These are phyloP conservation scores for Pleurotus salmoneostramineus DNA, from an alignment of 768 basidiomycete genomes.

Conservation along the genomic window DNA sequence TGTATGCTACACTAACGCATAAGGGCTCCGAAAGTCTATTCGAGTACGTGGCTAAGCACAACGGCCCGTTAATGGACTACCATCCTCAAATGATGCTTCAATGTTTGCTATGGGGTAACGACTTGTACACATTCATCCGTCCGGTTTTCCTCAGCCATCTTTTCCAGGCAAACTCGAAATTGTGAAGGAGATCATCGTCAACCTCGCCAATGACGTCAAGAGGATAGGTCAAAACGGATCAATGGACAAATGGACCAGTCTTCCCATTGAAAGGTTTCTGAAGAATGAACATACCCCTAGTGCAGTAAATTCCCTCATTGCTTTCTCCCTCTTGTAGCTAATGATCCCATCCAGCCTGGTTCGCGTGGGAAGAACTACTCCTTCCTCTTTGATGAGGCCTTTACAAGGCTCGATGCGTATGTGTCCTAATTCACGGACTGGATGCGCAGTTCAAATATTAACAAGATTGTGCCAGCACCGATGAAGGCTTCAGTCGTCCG, in stretches of 20 bases:
- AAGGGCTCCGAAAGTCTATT: constrained; percentile 52
- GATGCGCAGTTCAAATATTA: constrained; percentile 1
- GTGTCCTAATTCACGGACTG: neutral
- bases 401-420: constrained; percentile 37
- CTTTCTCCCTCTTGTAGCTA: neutral
- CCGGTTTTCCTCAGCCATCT: neutral
- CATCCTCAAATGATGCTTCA: constrained; percentile 93
- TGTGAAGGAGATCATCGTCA: constrained; percentile 77
- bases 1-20: constrained; percentile 47
- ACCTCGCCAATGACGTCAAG: constrained; percentile 47
- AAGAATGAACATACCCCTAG: constrained; percentile 24
- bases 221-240: constrained; percentile 16
- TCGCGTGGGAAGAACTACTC: constrained; percentile 39
- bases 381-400: constrained; percentile 47
- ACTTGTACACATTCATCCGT: neutral
- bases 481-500: constrained; percentile 55
- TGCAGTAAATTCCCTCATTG: constrained; percentile 12
- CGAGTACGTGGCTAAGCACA: constrained; percentile 75
- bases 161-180: constrained; percentile 73
- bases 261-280: constrained; percentile 59
- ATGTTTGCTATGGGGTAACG: constrained; percentile 84
- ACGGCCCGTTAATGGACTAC: constrained; percentile 87
- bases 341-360: neutral
- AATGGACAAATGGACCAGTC: constrained; percentile 35
- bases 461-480: constrained; percentile 30